Evolutionary conservation across 108 stramenopile species (phyloP).

Genomic region (Chaetoceros muelleri): DNA sequence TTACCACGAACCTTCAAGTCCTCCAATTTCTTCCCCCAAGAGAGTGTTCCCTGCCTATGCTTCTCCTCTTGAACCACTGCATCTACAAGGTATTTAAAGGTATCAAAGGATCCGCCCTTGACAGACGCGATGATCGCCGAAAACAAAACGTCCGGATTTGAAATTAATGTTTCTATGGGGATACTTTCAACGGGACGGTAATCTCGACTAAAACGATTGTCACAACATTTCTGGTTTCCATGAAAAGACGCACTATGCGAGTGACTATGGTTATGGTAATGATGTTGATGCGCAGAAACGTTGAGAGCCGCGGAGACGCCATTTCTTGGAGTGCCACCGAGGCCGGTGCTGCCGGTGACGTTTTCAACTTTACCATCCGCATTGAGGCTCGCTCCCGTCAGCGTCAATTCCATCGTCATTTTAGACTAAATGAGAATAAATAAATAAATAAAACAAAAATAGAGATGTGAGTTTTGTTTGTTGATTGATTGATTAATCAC

Average conservation of each 20-base stretch:
- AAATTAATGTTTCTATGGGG: constrained; percentile 6
- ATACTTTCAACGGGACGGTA: constrained; percentile 1
- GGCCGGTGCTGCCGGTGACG: not conserved
- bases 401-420: constrained; percentile 43
- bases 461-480: too few relatives aligned
- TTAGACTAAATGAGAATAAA: too few relatives aligned
- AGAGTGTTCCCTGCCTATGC: not conserved
- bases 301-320: not conserved
- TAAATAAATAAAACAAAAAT: too few relatives aligned
- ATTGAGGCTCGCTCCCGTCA: constrained; percentile 56
- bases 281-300: constrained; percentile 12
- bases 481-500: too few relatives aligned
- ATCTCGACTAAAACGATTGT: not conserved
- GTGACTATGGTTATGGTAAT: constrained; percentile 17
- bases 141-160: not conserved
- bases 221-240: not conserved
- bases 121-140: constrained; percentile 7
- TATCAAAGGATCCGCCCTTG: constrained; percentile 24
- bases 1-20: constrained; percentile 34
- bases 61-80: constrained; percentile 14
- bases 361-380: constrained; percentile 3
- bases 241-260: constrained; percentile 16
- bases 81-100: constrained; percentile 36
- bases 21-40: not conserved
- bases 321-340: not conserved